Evolutionary conservation across 108 stramenopile genomes (phyloP).

Genomic region (Nitzschia sp.): DNA sequence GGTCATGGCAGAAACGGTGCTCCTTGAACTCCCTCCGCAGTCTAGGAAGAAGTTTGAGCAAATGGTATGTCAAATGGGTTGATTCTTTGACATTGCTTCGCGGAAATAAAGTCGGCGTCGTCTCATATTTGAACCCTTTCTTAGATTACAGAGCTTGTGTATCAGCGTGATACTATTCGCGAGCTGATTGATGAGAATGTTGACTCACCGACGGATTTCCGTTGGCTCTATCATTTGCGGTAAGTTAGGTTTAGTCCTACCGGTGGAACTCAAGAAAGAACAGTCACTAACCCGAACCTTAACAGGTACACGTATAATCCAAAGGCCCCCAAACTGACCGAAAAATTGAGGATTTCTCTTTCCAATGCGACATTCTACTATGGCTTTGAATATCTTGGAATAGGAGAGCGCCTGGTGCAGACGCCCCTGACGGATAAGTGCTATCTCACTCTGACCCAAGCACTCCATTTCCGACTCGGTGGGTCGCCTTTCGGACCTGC

Average conservation of each 20-base stretch:
- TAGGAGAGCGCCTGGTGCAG: conserved; percentile 97
- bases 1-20: conserved; percentile 91
- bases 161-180: conserved; percentile 95
- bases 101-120: too few relatives aligned
- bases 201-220: conserved; percentile 73
- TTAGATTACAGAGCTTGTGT: conserved; percentile 98
- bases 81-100: too few relatives aligned
- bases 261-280: too few relatives aligned
- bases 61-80: too few relatives aligned
- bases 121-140: too few relatives aligned
- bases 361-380: conserved; percentile 96
- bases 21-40: conserved; percentile 83
- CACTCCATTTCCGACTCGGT: conserved; percentile 96
- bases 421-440: conserved; percentile 98
- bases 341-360: conserved; percentile 84
- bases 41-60: conserved; percentile 96
- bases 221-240: conserved; percentile 93
- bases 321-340: conserved; percentile 60
- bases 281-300: too few relatives aligned
- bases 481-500: conserved; percentile 99
- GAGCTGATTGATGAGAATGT: conserved; percentile 77
- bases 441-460: conserved; percentile 96
- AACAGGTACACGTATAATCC: conserved; percentile 90
- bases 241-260: too few relatives aligned
- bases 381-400: conserved; percentile 98